phyloP scores from a whole-genome alignment of 352 stramenopile genomes.

The Phytophthora melonis region DNA sequence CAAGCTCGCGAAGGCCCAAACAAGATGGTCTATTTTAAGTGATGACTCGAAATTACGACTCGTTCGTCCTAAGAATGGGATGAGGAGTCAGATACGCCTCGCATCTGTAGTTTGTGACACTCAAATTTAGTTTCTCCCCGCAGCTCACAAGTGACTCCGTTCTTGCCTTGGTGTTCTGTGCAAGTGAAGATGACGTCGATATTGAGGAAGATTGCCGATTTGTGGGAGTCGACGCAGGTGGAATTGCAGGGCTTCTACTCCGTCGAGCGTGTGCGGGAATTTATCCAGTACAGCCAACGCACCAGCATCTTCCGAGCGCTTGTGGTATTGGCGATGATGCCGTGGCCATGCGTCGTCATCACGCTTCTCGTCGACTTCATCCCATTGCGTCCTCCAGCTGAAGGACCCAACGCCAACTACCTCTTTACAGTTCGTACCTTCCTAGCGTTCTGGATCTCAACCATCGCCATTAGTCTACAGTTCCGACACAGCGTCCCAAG shows the following conservation, averaged over 20 bases:
- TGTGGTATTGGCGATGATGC: not conserved
- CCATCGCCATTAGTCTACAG: not conserved
- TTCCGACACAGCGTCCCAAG: not conserved
- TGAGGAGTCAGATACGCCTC: no score
- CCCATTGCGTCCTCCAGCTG: not conserved
- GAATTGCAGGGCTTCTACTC: not conserved
- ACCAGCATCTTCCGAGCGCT: not conserved
- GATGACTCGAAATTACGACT: no score
- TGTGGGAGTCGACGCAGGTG: not conserved
- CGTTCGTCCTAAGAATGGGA: no score
- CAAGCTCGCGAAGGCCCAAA: no score
- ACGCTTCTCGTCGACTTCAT: not conserved
- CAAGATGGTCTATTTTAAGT: no score
- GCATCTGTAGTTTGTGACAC: no score
- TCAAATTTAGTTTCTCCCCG: no score
- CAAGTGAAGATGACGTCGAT: not conserved
- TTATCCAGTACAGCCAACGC: not conserved
- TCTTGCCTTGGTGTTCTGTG: not conserved
- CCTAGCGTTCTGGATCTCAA: not conserved
- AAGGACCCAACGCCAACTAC: not conserved
- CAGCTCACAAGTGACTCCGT: not conserved
- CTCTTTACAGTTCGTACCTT: not conserved
- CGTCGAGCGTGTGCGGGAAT: not conserved
- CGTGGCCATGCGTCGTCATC: not conserved
- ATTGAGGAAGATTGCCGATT: not conserved